These are phyloP conservation scores for Nepenthes mirabilis DNA, from an alignment of 148 eudicot genomes.

Conservation along the genomic window DNA sequence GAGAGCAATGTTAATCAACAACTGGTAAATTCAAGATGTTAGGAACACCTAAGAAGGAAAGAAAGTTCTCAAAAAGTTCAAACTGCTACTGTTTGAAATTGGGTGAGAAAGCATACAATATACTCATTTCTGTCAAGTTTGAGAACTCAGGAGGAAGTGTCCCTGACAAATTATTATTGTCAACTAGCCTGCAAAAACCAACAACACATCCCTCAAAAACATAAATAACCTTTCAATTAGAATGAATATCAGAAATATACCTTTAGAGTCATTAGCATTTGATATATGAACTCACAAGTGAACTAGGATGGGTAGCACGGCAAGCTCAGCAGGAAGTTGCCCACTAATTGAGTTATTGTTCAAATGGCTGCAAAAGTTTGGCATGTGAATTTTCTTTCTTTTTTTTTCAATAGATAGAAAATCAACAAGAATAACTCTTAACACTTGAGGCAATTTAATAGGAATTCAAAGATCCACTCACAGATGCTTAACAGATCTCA, in stretches of 20 bases:
- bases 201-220: constrained; percentile 1
- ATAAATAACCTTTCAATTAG: neutral
- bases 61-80: no score
- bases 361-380: constrained; percentile 31
- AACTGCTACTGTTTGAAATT: neutral
- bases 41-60: no score
- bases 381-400: neutral
- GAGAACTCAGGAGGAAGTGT: constrained; percentile 59
- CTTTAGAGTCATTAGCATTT: neutral
- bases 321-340: constrained; percentile 63
- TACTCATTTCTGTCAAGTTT: constrained; percentile 28
- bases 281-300: constrained; percentile 57
- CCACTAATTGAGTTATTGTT: constrained; percentile 87
- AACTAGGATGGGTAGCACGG: constrained; percentile 35
- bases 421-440: no score
- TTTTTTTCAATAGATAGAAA: no score
- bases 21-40: no score
- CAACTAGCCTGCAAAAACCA: constrained; percentile 55
- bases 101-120: constrained; percentile 44
- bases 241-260: neutral
- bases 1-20: no score
- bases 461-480: constrained; percentile 25
- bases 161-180: constrained; percentile 73
- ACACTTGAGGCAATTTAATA: neutral
- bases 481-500: constrained; percentile 50